A percentile compares a stretch with the other conserved stretches of the same genome.
Evolutionary conservation across 2,329 filamentous ascomycete genomes (phyloP).

Genomic region (Xylaria sp.): DNA sequence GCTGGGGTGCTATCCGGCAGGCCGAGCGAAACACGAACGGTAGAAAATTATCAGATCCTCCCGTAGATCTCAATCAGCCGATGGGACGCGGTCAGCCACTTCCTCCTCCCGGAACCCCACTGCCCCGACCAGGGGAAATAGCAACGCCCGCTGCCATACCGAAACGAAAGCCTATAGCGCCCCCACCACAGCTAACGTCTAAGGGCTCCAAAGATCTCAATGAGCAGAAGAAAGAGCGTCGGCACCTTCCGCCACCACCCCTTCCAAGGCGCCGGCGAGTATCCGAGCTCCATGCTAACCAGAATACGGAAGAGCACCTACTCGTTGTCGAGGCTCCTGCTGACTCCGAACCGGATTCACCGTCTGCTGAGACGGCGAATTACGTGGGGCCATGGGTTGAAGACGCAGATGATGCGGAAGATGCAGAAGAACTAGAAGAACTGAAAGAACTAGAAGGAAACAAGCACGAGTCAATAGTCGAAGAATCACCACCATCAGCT

Average conservation of each 20-base stretch:
- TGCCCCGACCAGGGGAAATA: slow-evolving; percentile 47
- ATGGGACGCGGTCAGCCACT: slow-evolving; percentile 51
- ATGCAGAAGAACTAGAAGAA: slow-evolving; percentile 44
- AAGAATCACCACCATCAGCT: slow-evolving; percentile 24
- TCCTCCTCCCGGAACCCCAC: slow-evolving; percentile 48
- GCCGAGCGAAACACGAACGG: slow-evolving; percentile 44
- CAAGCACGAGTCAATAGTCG: slow-evolving; percentile 28
- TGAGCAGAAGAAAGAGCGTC: slow-evolving; percentile 44
- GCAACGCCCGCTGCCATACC: slow-evolving; percentile 43
- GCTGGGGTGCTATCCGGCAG: slow-evolving; percentile 48
- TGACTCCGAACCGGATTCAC: slow-evolving; percentile 48
- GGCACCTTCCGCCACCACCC: slow-evolving; percentile 44
- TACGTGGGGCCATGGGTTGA: slow-evolving; percentile 48
- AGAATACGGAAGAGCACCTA: slow-evolving; percentile 46
- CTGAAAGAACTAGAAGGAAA: slow-evolving; percentile 34
- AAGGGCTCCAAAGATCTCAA: slow-evolving; percentile 40
- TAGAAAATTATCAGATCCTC: slow-evolving; percentile 47
- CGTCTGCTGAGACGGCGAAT: slow-evolving; percentile 34
- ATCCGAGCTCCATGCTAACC: slow-evolving; percentile 43
- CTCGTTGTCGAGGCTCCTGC: slow-evolving; percentile 48
- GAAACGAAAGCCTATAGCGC: slow-evolving; percentile 45
- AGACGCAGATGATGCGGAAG: slow-evolving; percentile 43
- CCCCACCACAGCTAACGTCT: slow-evolving; percentile 39
- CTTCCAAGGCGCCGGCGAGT: slow-evolving; percentile 48
- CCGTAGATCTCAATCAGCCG: slow-evolving; percentile 48